A percentile compares a stretch with the other conserved stretches of the same genome.
Evolutionary conservation across 2,329 filamentous ascomycete genomes (phyloP).

Genomic region (Scedosporium minutisporum): DNA sequence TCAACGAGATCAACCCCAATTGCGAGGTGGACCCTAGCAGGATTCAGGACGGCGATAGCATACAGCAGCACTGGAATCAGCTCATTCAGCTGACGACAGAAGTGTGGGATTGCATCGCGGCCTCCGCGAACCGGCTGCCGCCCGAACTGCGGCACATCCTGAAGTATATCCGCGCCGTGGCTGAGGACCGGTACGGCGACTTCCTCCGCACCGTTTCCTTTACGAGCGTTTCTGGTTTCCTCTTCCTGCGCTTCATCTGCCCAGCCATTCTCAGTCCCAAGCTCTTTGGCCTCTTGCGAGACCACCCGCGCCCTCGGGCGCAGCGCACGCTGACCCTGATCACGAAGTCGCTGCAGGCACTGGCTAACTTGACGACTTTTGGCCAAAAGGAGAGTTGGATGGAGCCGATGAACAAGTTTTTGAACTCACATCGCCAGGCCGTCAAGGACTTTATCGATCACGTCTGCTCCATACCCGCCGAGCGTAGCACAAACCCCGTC

Average conservation of each 20-base stretch:
- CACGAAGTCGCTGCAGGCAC: conserved; percentile 81
- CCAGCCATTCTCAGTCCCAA: conserved; percentile 94
- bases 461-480: conserved; percentile 72
- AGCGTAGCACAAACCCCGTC: conserved; percentile 39
- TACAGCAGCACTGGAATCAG: conserved; percentile 74
- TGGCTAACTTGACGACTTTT: conserved; percentile 85
- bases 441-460: conserved; percentile 84
- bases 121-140: conserved; percentile 66
- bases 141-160: conserved; percentile 76
- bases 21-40: conserved; percentile 93
- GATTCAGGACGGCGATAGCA: conserved; percentile 54
- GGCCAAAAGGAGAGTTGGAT: conserved; percentile 97
- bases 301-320: conserved; percentile 73
- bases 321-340: conserved; percentile 86
- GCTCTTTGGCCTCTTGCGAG: conserved; percentile 73
- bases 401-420: conserved; percentile 93
- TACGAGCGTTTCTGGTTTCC: conserved; percentile 87
- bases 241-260: conserved; percentile 92
- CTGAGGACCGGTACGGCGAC: conserved; percentile 89
- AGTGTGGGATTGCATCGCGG: conserved; percentile 75
- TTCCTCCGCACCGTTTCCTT: conserved; percentile 84
- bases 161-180: conserved; percentile 83
- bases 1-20: conserved; percentile 81
- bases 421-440: conserved; percentile 62
- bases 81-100: conserved; percentile 69